Evolutionary conservation across 2,329 filamentous ascomycete genomes (phyloP).

Genomic region (Myriangium duriaei): DNA sequence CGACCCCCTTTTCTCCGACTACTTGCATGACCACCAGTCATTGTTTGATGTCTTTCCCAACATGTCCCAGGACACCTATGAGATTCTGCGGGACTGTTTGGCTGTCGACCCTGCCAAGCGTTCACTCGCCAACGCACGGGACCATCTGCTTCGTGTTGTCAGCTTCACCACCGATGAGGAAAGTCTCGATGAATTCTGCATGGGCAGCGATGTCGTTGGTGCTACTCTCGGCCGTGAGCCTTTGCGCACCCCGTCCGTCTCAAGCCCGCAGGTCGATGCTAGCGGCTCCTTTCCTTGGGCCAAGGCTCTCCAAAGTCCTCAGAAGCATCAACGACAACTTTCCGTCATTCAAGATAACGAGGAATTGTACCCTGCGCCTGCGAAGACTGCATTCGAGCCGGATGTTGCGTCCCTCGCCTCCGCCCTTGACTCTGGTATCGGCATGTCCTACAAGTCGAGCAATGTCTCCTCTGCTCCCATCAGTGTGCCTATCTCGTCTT

Average conservation of each 20-base stretch:
- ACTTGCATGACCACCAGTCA: constrained; percentile 82
- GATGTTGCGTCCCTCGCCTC: constrained; percentile 76
- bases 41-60: constrained; percentile 96
- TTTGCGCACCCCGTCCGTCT: constrained; percentile 86
- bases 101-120: constrained; percentile 83
- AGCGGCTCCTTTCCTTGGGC: constrained; percentile 86
- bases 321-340: constrained; percentile 63
- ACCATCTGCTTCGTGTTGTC: constrained; percentile 65
- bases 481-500: constrained; percentile 57
- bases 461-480: constrained; percentile 41
- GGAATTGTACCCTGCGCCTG: constrained; percentile 73
- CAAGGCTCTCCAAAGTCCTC: constrained; percentile 69
- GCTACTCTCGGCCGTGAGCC: constrained; percentile 84
- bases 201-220: constrained; percentile 58
- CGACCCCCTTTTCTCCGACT: constrained; percentile 90
- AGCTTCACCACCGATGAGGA: constrained; percentile 94
- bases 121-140: constrained; percentile 63
- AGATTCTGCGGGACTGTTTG: constrained; percentile 83
- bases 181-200: constrained; percentile 84
- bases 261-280: constrained; percentile 67
- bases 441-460: constrained; percentile 66
- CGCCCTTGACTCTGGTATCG: constrained; percentile 69
- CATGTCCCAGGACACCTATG: constrained; percentile 97
- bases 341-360: constrained; percentile 73
- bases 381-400: constrained; percentile 54